Conservation (phyloP, 768 basidiomycete genomes). For the Hemileccinum rubropunctum region DNA sequence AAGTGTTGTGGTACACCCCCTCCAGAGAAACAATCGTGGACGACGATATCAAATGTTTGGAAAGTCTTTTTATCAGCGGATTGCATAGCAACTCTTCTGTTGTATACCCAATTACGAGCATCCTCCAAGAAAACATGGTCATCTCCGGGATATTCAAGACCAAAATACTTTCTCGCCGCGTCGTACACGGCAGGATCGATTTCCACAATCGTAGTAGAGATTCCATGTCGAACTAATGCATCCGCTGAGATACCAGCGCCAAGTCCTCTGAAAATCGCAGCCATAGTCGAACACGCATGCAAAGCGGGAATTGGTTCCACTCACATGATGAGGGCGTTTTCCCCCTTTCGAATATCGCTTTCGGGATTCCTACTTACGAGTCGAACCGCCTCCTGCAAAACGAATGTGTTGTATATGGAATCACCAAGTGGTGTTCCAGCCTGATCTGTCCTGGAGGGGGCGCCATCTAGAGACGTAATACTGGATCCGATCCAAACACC, state of each 20-base stretch:
- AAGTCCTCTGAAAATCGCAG: constrained; percentile 60
- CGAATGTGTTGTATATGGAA: constrained; percentile 81
- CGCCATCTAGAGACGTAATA: constrained; percentile 41
- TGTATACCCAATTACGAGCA: constrained; percentile 65
- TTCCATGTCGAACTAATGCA: constrained; percentile 64
- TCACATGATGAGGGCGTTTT: constrained; percentile 73
- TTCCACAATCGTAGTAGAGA: constrained; percentile 84
- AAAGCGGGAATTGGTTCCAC: constrained; percentile 21
- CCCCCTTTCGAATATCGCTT: constrained; percentile 34
- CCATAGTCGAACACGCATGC: constrained; percentile 2
- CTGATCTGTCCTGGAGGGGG: constrained; percentile 46
- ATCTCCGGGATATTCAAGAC: constrained; percentile 61
- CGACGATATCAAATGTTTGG: constrained; percentile 58
- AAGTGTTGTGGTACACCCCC: constrained; percentile 86
- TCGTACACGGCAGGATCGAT: constrained; percentile 89
- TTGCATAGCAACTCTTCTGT: constrained; percentile 34
- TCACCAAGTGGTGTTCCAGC: constrained; percentile 60
- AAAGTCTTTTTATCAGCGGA: constrained; percentile 14
- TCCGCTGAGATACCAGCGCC: constrained; percentile 82
- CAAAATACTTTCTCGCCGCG: constrained; percentile 78
- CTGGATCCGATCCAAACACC: constrained; percentile 76
- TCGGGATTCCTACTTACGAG: constrained; percentile 55
- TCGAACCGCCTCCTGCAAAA: constrained; percentile 82
- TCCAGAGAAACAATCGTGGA: constrained; percentile 94
- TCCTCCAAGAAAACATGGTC: constrained; percentile 71